Evolutionary conservation across 805 yeast genomes (phyloP).

Genomic region (Debaryomyces tyrocola): DNA sequence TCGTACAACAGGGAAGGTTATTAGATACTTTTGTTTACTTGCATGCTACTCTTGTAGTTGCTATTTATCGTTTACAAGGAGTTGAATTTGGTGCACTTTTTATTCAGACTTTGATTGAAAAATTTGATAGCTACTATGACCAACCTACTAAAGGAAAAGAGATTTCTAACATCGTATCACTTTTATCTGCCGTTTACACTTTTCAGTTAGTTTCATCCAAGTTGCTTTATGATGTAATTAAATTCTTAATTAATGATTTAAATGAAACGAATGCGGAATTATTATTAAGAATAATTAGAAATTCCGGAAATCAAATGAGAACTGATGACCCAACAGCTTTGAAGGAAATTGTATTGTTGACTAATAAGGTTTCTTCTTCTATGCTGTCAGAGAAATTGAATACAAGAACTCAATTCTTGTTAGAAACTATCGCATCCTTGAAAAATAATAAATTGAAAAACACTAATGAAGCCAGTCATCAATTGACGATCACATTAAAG

Average conservation of each 20-base stretch:
- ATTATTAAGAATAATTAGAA: slow-evolving; percentile 66
- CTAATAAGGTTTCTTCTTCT: slow-evolving; percentile 48
- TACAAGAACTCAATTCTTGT: slow-evolving; percentile 75
- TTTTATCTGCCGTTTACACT: slow-evolving; percentile 74
- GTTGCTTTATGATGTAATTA: slow-evolving; percentile 75
- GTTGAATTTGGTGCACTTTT: slow-evolving; percentile 87
- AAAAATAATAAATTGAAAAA: slow-evolving; percentile 78
- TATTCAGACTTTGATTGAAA: slow-evolving; percentile 76
- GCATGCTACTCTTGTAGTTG: slow-evolving; percentile 74
- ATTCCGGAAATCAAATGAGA: slow-evolving; percentile 82
- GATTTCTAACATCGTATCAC: slow-evolving; percentile 65
- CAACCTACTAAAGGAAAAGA: slow-evolving; percentile 38
- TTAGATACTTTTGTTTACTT: slow-evolving; percentile 77
- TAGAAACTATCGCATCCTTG: slow-evolving; percentile 82
- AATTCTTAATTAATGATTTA: slow-evolving; percentile 50
- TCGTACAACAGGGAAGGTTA: slow-evolving; percentile 60
- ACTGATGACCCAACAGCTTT: slow-evolving; percentile 86
- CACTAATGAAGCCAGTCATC: slow-evolving; percentile 51
- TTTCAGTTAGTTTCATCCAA: slow-evolving; percentile 74
- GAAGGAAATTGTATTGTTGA: slow-evolving; percentile 67
- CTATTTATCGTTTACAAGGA: slow-evolving; percentile 78
- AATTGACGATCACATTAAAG: slow-evolving; percentile 57
- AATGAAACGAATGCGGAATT: slow-evolving; percentile 77
- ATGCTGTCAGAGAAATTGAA: slow-evolving; percentile 37
- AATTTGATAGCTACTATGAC: slow-evolving; percentile 47